Evolutionary conservation across 139 green algal species (phyloP), one percentile per base, ranked within the genome.

Genomic region (Zygnema cylindricum): DNA sequence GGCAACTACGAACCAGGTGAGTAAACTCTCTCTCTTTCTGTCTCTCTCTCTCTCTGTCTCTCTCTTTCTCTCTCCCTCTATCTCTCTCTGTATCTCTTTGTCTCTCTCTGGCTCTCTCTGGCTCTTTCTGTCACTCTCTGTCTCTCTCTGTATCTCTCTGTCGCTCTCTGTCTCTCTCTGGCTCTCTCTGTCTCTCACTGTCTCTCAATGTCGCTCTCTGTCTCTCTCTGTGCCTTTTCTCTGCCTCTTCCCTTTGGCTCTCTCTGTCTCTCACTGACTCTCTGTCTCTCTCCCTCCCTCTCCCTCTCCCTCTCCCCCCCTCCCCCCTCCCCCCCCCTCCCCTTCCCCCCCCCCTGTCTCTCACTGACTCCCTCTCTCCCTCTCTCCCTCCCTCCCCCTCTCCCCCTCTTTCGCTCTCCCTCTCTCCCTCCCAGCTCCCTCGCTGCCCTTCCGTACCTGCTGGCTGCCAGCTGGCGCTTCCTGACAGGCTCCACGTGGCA

Each of bases 1-100:
- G 2, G 82, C 82, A 1, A 87, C 82, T 1, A 87, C 82, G 22
- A 87, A 87, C 49, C 82, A 87, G 82, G 49, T 16, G 16, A 63
- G 49, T 63, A 25, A 7, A 25, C 16, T 7, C 7, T 63, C 49
- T 63, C 49, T 63, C 7, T 63, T 63, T 63, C 7, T n/a, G n/a
- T n/a, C n/a, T n/a, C n/a, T n/a, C n/a, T n/a, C n/a, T n/a, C n/a
- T n/a, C n/a, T n/a, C n/a, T n/a, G n/a, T n/a, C n/a, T n/a, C n/a
- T n/a, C n/a, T n/a, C n/a, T n/a, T n/a, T n/a, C n/a, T 63, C 16
- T 63, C 16, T 63, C 16, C 49, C 49, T 63, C 16, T 63, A 25
- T 63, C 49, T 16, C 71, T 43, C 38, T 43, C 71, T 41, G 7
- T 7, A 7, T 79, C 71, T 3, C 71, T 16, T 79, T 11, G 7